Evolutionary conservation across 2,329 filamentous ascomycete genomes (phyloP), one percentile per base, ranked within the genome.

Genomic region (Sclerotinia glacialis): DNA sequence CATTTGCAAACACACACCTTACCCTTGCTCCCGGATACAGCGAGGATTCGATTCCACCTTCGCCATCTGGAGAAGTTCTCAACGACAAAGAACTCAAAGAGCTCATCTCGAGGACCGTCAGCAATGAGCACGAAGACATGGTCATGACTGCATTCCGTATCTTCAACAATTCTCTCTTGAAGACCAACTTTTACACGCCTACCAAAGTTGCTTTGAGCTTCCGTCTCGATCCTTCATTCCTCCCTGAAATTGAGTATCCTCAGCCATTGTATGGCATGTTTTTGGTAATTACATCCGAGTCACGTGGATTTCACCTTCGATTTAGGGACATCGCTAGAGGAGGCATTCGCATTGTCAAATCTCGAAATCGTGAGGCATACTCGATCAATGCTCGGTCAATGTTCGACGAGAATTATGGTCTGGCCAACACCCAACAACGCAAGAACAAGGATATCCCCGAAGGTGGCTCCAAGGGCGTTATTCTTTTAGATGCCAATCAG

Each of bases 371-470:
- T 78, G 95, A 99, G 79, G 92, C 93, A 2, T 99, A 97, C 77
- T 86, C 89, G 69, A 98, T 98, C 83, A 99, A 99, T 77, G 93
- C 93, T 47, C 90, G 95, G 68, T 97, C 93, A 67, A 85, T 99
- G 70, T 99, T 99, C 74, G 95, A 99, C 74, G 95, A 99, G 82
- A 99, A 99, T 80, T 99, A 99, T 80, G 96, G 95, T 70, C 86
- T 99, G 69, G 94, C 95, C 71, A 98, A 96, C 80, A 99, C 95
- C 0, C 95, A 99, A 80, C 95, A 99, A 81, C 92, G 95, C 76
- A 99, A 99, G 86, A 99, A 99, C 85, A 99, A 99, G 83, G 95
- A 99, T 75, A 99, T 99, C 63, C 95, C 95, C 3, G 95, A 99
- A 81, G 95, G 95, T 71, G 95, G 95, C 65, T 96, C 94, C 74